Evolutionary conservation across 1,139 yeast species (phyloP).

Genomic region (Debaryomyces robertsiae): DNA sequence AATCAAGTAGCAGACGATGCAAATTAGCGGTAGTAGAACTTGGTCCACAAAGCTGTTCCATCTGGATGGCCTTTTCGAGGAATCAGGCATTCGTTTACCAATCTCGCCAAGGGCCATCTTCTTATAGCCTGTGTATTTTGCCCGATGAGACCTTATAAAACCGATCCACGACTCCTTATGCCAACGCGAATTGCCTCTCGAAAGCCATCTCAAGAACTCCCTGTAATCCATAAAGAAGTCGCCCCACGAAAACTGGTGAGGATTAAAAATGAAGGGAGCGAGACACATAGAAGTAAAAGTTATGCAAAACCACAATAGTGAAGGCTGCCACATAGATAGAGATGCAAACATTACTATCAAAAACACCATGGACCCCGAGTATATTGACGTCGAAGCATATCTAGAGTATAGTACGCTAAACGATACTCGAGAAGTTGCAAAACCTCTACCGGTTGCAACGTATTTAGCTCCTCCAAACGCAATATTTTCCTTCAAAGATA

Average conservation of each 20-base stretch:
- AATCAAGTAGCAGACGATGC: conserved; percentile 44
- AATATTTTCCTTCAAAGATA: conserved; percentile 50
- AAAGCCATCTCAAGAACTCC: conserved; percentile 45
- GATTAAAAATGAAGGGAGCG: conserved; percentile 55
- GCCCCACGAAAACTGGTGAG: conserved; percentile 51
- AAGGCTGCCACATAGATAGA: conserved; percentile 49
- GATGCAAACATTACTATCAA: conserved; percentile 46
- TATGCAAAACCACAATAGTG: conserved; percentile 52
- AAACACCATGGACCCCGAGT: conserved; percentile 43
- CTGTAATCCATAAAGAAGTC: conserved; percentile 53
- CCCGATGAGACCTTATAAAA: conserved; percentile 47
- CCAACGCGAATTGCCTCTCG: conserved; percentile 41
- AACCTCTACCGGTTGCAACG: conserved; percentile 58
- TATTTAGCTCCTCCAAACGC: conserved; percentile 56
- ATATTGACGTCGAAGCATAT: conserved; percentile 49
- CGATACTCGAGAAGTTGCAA: conserved; percentile 51
- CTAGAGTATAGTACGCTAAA: conserved; percentile 48
- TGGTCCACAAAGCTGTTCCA: conserved; percentile 56
- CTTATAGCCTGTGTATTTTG: conserved; percentile 69
- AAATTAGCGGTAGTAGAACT: conserved; percentile 50
- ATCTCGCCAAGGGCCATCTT: conserved; percentile 10
- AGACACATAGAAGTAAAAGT: conserved; percentile 46
- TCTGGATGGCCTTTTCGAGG: conserved; percentile 43
- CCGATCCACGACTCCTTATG: conserved; percentile 45
- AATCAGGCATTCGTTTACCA: conserved; percentile 11